Percentiles rank a stretch among this genome's conserved stretches.
These are phyloP conservation scores for Trichoderma simmonsii DNA, from an alignment of 2,329 filamentous ascomycete genomes.

Conservation along the genomic window DNA sequence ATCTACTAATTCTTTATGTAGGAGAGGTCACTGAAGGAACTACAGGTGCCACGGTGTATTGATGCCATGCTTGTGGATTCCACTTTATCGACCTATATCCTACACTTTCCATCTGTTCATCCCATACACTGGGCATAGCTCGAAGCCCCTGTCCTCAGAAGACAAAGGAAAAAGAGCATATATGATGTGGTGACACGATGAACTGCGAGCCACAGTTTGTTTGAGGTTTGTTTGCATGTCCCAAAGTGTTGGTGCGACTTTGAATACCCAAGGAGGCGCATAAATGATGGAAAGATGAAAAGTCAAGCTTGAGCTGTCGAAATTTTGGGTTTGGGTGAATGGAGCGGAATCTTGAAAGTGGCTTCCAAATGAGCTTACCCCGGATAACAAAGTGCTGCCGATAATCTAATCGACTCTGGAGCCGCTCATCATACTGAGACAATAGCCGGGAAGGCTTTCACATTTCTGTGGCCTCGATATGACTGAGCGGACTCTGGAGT, in stretches of 20 bases:
- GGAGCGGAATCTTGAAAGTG: too few relatives aligned
- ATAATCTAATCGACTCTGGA: not conserved
- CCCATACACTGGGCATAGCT: not conserved
- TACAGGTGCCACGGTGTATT: not conserved
- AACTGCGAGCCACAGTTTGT: too few relatives aligned
- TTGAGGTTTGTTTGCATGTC: too few relatives aligned
- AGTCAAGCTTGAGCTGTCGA: too few relatives aligned
- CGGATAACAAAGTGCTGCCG: not conserved
- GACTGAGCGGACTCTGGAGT: not conserved
- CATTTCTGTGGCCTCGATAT: not conserved
- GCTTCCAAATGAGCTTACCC: not conserved
- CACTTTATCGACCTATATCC: not conserved
- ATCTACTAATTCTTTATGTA: not conserved
- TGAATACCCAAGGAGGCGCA: too few relatives aligned
- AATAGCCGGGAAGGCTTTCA: not conserved
- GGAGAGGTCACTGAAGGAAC: not conserved
- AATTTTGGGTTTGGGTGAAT: too few relatives aligned
- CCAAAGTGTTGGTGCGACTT: too few relatives aligned
- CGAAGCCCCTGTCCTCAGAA: too few relatives aligned
- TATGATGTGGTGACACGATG: too few relatives aligned
- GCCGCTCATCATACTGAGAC: not conserved
- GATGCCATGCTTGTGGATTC: not conserved
- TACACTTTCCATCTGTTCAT: not conserved
- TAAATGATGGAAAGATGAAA: too few relatives aligned
- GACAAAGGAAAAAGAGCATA: too few relatives aligned